phyloP scores from a whole-genome alignment of 179 eudicot genomes.

The Beta lomatogona region DNA sequence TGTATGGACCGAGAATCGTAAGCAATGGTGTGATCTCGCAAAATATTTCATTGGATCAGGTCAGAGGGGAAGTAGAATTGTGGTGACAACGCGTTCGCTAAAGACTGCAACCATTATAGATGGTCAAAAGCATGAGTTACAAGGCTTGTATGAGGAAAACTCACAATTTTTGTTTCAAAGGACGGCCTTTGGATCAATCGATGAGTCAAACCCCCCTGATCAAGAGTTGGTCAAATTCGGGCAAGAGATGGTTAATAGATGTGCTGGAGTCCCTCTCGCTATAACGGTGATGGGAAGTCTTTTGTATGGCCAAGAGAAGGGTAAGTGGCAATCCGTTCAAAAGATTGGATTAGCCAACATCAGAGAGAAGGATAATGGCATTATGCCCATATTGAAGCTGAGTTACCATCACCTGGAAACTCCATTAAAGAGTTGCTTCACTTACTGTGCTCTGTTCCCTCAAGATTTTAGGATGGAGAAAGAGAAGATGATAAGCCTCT shows the following conservation, averaged over 20 bases:
- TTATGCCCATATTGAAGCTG: too few species aligned
- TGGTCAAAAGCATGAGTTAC: too few species aligned
- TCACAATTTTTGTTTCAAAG: slow-evolving; percentile 30
- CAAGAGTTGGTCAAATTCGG: slow-evolving; percentile 12
- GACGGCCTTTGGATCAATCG: slow-evolving; percentile 21
- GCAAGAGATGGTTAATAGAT: slow-evolving; percentile 19
- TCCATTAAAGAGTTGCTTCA: slow-evolving; percentile 19
- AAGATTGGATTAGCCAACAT: too few species aligned
- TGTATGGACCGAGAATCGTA: too few species aligned
- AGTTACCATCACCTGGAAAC: too few species aligned
- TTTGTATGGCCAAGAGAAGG: neutral
- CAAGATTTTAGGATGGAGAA: neutral
- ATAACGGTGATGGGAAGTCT: slow-evolving; percentile 12
- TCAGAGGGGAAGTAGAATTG: too few species aligned
- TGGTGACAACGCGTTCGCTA: too few species aligned
- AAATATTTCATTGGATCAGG: too few species aligned
- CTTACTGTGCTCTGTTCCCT: slow-evolving; percentile 15
- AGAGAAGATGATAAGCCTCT: neutral
- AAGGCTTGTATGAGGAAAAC: slow-evolving; percentile 2
- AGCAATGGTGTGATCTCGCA: too few species aligned
- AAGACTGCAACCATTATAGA: too few species aligned
- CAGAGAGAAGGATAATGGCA: slow-evolving; percentile 15
- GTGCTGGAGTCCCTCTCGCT: slow-evolving; percentile 31
- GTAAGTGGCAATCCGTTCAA: too few species aligned
- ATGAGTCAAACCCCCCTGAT: neutral